phyloP scores from a whole-genome alignment of 2,329 filamentous ascomycete species.

The Colletotrichum gigasporum region DNA sequence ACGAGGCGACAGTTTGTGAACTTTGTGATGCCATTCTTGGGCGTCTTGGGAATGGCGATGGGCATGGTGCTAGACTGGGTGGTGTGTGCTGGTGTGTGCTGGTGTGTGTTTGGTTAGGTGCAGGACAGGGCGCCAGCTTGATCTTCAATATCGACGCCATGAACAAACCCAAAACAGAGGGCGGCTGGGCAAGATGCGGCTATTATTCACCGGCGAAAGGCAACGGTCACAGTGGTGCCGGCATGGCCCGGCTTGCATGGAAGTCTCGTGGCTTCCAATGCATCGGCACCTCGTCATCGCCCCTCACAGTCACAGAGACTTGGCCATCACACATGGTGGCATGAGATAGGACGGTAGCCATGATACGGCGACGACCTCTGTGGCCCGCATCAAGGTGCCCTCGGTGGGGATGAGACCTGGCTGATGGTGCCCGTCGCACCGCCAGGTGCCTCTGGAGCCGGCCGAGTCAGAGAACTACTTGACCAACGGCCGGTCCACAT shows the following conservation, averaged over 20 bases:
- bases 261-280: slow-evolving; percentile 18
- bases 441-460: slow-evolving; percentile 22
- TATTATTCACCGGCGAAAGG: slow-evolving; percentile 28
- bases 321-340: slow-evolving; percentile 28
- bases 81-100: slow-evolving; percentile 34
- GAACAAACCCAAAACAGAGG: neutral
- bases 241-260: slow-evolving; percentile 27
- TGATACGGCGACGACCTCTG: neutral
- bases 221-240: slow-evolving; percentile 1
- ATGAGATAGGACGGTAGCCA: slow-evolving; percentile 25
- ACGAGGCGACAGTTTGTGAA: slow-evolving; percentile 89
- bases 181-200: slow-evolving; percentile 7
- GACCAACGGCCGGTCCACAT: slow-evolving; percentile 28
- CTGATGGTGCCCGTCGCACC: slow-evolving; percentile 22
- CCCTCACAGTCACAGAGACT: slow-evolving; percentile 27
- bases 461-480: slow-evolving; percentile 28
- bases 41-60: slow-evolving; percentile 50
- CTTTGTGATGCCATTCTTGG: slow-evolving; percentile 74
- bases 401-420: slow-evolving; percentile 7
- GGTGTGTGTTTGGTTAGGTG: neutral
- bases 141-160: slow-evolving; percentile 29
- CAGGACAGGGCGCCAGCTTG: neutral
- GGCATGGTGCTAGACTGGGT: slow-evolving; percentile 52
- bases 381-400: slow-evolving; percentile 27
- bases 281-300: slow-evolving; percentile 18